These are phyloP conservation scores for Ceratonia siliqua DNA, from an alignment of 306 rosid species.

Conservation along the genomic window DNA sequence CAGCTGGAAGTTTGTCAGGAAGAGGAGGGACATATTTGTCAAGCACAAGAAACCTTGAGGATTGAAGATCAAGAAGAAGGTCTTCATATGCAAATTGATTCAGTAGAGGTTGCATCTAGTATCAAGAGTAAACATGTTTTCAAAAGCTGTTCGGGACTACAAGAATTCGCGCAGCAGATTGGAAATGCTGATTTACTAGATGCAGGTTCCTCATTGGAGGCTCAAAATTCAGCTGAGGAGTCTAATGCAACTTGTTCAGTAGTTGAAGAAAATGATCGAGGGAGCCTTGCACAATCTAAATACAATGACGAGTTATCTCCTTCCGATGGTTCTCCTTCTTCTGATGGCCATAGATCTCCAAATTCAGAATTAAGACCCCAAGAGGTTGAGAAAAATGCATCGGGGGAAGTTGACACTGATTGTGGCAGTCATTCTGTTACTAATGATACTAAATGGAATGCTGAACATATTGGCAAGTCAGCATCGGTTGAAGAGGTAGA, in stretches of 20 bases:
- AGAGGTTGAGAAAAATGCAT: constrained; percentile 39
- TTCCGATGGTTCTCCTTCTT: constrained; percentile 37
- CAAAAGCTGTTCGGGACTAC: constrained; percentile 66
- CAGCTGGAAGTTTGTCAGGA: constrained; percentile 49
- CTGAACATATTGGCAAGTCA: constrained; percentile 31
- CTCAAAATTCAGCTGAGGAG: constrained; percentile 38
- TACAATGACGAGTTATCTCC: constrained; percentile 39
- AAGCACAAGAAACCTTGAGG: constrained; percentile 38
- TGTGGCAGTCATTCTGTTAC: constrained; percentile 36
- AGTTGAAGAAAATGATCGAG: constrained; percentile 41
- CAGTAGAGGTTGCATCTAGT: constrained; percentile 43
- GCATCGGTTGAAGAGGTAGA: constrained; percentile 36
- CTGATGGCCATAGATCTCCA: constrained; percentile 34
- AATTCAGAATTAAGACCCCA: constrained; percentile 35
- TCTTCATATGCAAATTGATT: constrained; percentile 33
- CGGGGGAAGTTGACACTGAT: constrained; percentile 36
- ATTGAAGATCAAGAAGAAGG: constrained; percentile 41
- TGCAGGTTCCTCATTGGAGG: constrained; percentile 31
- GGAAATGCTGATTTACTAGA: constrained; percentile 39
- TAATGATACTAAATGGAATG: constrained; percentile 35
- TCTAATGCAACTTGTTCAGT: constrained; percentile 25
- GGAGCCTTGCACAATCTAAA: constrained; percentile 28
- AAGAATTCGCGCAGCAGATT: constrained; percentile 39
- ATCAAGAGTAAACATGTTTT: constrained; percentile 44
- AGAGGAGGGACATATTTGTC: constrained; percentile 44